Conservation (phyloP, 495 filamentous ascomycete species). For the Xylaria palmicola region DNA sequence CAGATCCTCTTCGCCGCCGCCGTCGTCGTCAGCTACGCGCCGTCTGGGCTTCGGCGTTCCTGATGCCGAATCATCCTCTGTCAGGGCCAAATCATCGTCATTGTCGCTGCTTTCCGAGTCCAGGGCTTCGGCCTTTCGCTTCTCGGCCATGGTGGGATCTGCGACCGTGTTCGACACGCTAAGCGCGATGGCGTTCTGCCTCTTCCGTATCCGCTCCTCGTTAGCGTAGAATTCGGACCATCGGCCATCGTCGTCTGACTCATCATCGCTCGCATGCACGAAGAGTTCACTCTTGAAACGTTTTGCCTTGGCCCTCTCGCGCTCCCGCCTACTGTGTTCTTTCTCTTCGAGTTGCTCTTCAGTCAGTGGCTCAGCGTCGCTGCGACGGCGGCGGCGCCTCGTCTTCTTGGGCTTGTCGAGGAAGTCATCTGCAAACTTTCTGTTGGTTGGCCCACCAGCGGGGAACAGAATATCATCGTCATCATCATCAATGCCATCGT, state of each 20-base stretch:
- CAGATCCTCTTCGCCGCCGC: conserved; percentile 29
- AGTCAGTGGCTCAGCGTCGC: conserved; percentile 48
- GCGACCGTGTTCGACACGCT: neutral
- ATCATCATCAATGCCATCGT: conserved; percentile 59
- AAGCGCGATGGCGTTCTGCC: conserved; percentile 29
- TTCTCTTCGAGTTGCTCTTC: conserved; percentile 44
- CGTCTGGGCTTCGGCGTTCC: conserved; percentile 13
- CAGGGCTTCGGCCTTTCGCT: conserved; percentile 24
- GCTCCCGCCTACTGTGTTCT: conserved; percentile 53
- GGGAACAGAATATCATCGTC: conserved; percentile 61
- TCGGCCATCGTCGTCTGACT: conserved; percentile 65
- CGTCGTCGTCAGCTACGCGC: conserved; percentile 21
- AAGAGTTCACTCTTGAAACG: conserved; percentile 84
- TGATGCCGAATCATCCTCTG: conserved; percentile 34
- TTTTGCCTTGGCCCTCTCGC: conserved; percentile 61
- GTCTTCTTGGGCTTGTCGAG: conserved; percentile 51
- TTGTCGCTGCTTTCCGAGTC: conserved; percentile 26
- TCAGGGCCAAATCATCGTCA: conserved; percentile 34
- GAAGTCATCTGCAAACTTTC: conserved; percentile 45
- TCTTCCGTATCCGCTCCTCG: conserved; percentile 49
- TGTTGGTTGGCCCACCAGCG: conserved; percentile 60
- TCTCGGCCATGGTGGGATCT: conserved; percentile 21
- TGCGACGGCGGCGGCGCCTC: conserved; percentile 37
- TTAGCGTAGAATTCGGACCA: conserved; percentile 67
- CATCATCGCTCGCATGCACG: conserved; percentile 77